Evolutionary conservation across 2,329 filamentous ascomycete species (phyloP).

Genomic region (Capronia epimyces): DNA sequence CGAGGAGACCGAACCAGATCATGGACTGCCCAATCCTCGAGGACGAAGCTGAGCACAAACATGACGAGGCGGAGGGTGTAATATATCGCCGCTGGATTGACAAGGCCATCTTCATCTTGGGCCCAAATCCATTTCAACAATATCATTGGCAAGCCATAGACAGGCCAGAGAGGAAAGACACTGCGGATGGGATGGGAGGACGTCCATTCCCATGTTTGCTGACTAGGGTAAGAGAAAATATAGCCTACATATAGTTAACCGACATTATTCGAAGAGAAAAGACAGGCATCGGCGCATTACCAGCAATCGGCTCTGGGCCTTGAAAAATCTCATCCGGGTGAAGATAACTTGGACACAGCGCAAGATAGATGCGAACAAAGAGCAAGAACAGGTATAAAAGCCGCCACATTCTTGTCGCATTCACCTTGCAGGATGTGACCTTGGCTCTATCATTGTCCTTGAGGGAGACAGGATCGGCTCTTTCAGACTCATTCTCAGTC

Average conservation of each 20-base stretch:
- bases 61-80: constrained; percentile 83
- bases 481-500: constrained; percentile 21
- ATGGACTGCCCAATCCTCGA: constrained; percentile 96
- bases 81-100: constrained; percentile 80
- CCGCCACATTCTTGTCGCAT: constrained; percentile 67
- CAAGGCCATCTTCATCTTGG: constrained; percentile 70
- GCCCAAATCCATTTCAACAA: constrained; percentile 88
- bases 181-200: constrained; percentile 83
- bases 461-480: constrained; percentile 5
- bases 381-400: constrained; percentile 79
- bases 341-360: constrained; percentile 88
- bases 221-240: constrained; percentile 86
- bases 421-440: constrained; percentile 16
- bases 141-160: constrained; percentile 91
- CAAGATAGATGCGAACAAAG: constrained; percentile 86
- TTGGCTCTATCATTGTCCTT: constrained; percentile 21
- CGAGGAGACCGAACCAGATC: constrained; percentile 76
- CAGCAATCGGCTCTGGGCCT: constrained; percentile 92
- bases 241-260: constrained; percentile 56
- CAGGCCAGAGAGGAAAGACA: constrained; percentile 91
- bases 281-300: constrained; percentile 49
- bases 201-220: constrained; percentile 94
- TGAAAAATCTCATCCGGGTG: constrained; percentile 99
- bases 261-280: neutral
- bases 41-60: constrained; percentile 90